Evolutionary conservation across 164 flowering plant genomes (phyloP), one percentile per base, ranked within the genome.

Genomic region (Hamamelis virginiana): DNA sequence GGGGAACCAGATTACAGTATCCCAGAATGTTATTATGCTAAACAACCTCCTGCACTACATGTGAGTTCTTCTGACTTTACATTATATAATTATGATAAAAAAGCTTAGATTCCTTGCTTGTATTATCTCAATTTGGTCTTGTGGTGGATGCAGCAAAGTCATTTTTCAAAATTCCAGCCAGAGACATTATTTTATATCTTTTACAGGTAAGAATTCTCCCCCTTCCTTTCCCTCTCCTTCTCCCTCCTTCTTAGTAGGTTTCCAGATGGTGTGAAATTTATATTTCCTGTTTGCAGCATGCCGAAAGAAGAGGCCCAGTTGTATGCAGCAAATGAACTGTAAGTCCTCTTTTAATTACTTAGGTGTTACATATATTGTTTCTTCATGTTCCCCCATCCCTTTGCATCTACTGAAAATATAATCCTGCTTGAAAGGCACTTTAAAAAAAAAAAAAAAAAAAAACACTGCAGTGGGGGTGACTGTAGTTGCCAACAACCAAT

Each of bases 281-380:
- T 19, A 19, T 11, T 6, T 33, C 14, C 44, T 50, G 33, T 70
- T n/a, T 73, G 52, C 77, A 80, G 84, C 71, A 80, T 80, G 84
- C 84, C 84, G 21, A 78, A 77, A 48, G 81, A 80, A 3, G 77
- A 75, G 66, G 81, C 79, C 10, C 84, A 80, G 61, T 59, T 80
- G 19, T 75, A 72, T 71, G 84, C 84, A 1, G 81, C 81, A 16
- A 71, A 80, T 66, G 81, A 78, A 80, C 74, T 80, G 81, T 80
- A 80, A 64, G 84, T 58, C 47, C 51, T 28, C 62, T 48, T n/a
- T 44, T 50, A 59, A 26, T 28, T 27, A 2, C 6, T 33, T 16
- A 16, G 13, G 13, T 0, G 19, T 15, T 28, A 59, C 61, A 5
- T 41, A 5, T 14, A 1, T 43, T 55, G 8, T 3, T 25, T 12